A percentile compares a stretch with the other conserved stretches of the same genome.
phyloP scores from a whole-genome alignment of 2,329 filamentous ascomycete species.

The Zymoseptoria brevis region DNA sequence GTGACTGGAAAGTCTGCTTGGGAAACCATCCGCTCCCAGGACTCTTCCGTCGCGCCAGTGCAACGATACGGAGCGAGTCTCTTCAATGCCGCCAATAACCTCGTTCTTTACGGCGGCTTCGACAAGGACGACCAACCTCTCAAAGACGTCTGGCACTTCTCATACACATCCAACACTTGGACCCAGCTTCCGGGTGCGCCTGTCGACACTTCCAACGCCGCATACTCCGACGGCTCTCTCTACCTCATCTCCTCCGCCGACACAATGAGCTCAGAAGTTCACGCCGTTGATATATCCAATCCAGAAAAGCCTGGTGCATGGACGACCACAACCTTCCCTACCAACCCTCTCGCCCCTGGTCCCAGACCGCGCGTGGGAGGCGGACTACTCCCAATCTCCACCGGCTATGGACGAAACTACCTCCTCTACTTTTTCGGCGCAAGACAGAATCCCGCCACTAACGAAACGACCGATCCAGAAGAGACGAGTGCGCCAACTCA shows the following conservation, averaged over 20 bases:
- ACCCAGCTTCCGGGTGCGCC: constrained; percentile 24
- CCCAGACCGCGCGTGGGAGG: constrained; percentile 34
- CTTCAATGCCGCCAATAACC: constrained; percentile 24
- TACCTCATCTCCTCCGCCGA: constrained; percentile 34
- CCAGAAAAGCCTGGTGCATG: constrained; percentile 23
- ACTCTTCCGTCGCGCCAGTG: constrained; percentile 23
- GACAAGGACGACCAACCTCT: constrained; percentile 17
- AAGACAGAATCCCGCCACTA: constrained; percentile 10
- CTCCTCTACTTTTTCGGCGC: constrained; percentile 37
- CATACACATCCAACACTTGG: constrained; percentile 22
- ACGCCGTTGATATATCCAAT: constrained; percentile 18
- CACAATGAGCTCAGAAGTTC: constrained; percentile 24
- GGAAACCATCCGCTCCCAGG: constrained; percentile 19
- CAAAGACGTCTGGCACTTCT: constrained; percentile 27
- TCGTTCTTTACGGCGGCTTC: constrained; percentile 25
- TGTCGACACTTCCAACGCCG: constrained; percentile 28
- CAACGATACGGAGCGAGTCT: constrained; percentile 21
- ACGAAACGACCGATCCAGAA: constrained; percentile 14
- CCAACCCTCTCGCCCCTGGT: constrained; percentile 37
- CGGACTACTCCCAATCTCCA: constrained; percentile 34
- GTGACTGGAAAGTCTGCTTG: constrained; percentile 26
- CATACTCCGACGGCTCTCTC: constrained; percentile 31
- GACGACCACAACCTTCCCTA: constrained; percentile 36
- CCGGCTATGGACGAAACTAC: constrained; percentile 39
- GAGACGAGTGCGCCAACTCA: constrained; percentile 15